Percentiles rank a stretch among this genome's conserved stretches.
phyloP scores from a whole-genome alignment of 371 early-diverging fungal species.

The Parasitella parasitica region DNA sequence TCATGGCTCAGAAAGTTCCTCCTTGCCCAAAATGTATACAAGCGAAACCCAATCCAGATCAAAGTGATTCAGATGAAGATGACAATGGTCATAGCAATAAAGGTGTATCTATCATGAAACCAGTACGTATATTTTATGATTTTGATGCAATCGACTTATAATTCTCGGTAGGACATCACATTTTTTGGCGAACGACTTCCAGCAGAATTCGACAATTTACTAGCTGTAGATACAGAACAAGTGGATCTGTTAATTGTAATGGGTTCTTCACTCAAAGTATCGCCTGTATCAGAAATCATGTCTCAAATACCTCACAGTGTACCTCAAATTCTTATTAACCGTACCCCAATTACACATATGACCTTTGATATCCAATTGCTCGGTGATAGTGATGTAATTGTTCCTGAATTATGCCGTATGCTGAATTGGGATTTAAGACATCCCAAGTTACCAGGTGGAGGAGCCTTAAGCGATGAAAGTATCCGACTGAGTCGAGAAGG shows the following conservation, averaged over 20 bases:
- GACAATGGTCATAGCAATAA: conserved; percentile 14
- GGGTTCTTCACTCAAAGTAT: conserved; percentile 94
- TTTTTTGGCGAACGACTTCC: conserved; percentile 95
- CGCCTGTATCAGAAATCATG: conserved; percentile 92
- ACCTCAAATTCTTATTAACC: conserved; percentile 91
- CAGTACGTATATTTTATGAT: conserved; percentile 24
- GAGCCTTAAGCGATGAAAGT: conserved; percentile 43
- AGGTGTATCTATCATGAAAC: conserved; percentile 49
- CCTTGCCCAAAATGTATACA: conserved; percentile 44
- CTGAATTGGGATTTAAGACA: conserved; percentile 74
- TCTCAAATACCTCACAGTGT: conserved; percentile 76
- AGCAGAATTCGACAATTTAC: conserved; percentile 68
- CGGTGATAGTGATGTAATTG: conserved; percentile 87
- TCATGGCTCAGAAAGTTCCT: conserved; percentile 62
- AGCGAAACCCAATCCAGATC: neutral
- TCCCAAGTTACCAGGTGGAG: conserved; percentile 54
- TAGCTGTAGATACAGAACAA: conserved; percentile 68
- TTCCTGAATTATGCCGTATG: conserved; percentile 73
- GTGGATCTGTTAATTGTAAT: conserved; percentile 92
- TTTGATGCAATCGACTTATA: neutral
- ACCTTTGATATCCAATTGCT: conserved; percentile 89
- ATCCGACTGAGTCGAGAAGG: conserved; percentile 12
- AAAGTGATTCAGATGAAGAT: conserved; percentile 27
- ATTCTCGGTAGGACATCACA: conserved; percentile 87
- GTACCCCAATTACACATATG: conserved; percentile 79